Base-by-base conservation (phyloP, 1,139 yeast genomes). In the Debaryomyces psychrophilus region DNA sequence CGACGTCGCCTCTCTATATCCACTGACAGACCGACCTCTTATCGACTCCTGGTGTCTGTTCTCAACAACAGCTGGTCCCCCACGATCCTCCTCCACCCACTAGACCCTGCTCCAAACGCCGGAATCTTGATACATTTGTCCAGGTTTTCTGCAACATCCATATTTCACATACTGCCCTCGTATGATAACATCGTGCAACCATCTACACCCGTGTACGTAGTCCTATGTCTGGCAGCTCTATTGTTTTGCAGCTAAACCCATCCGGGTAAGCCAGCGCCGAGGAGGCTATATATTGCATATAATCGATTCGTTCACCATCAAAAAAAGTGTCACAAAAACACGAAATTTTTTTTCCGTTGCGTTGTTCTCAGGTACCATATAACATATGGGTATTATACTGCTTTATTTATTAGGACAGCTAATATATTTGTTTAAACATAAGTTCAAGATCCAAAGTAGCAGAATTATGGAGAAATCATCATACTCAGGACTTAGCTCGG, bases 341-440 rank as follows among this genome's bases (percentile, higher is more conserved):
- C 41, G 41, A 20, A 34, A 14, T 28, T 28, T n/a, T 31, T 35
- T 35, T 37, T 35, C 35, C 43, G 28, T 38, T 28, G 44, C 34
- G 43, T 37, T 38, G 37, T 28, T 41, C 37, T 36, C 41, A 26
- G 41, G 26, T 34, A 41, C 28, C 20, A 14, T 14, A 14, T 12
- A 43, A 44, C 69, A 58, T 54, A 74, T 74, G 79, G 79, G 79
- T 60, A 52, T 74, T 50, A 55, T 74, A 48, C 72, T 71, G 69
- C 56, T 70, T 51, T 73, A 71, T 55, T 56, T 74, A 43, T 50
- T 72, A 42, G 68, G 70, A 49, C 78, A 74, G 58, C 49, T 60
- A 31, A 48, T 67, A 46, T 74, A 73, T 59, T 52, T 69, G 15
- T 47, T 67, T 37, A 64, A 60, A 47, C 59, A 53, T 50, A 59